Percentiles rank a stretch among this genome's conserved stretches.
phyloP scores from a whole-genome alignment of 2,329 filamentous ascomycete species.

The Alternaria burnsii region DNA sequence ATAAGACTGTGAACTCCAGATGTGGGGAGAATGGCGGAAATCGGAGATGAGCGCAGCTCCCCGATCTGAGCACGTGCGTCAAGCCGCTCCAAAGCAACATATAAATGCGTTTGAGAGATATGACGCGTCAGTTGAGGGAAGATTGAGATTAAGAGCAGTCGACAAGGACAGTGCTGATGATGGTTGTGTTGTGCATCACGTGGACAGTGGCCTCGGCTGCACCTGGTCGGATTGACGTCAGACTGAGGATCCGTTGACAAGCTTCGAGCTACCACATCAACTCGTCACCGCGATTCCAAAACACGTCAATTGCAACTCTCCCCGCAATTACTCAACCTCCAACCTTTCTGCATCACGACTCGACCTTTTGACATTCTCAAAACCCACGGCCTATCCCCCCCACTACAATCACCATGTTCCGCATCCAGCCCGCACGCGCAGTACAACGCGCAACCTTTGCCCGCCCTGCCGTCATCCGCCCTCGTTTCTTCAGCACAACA shows the following conservation, averaged over 20 bases:
- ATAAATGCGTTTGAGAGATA: too few species aligned
- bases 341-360: background rate
- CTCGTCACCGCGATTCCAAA: constrained; percentile 11
- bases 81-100: too few species aligned
- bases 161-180: background rate
- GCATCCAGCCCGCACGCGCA: constrained; percentile 31
- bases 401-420: constrained; percentile 32
- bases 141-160: background rate
- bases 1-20: background rate
- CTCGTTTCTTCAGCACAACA: constrained; percentile 38
- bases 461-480: constrained; percentile 14
- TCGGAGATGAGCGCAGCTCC: background rate
- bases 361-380: background rate
- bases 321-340: background rate
- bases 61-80: background rate
- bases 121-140: accelerated
- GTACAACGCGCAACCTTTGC: constrained; percentile 27
- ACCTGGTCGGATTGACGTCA: constrained; percentile 7
- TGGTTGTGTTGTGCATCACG: background rate
- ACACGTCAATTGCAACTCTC: constrained; percentile 8
- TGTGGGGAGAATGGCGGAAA: background rate
- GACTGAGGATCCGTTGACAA: constrained; percentile 5
- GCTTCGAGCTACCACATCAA: constrained; percentile 15
- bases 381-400: background rate
- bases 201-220: background rate